Evolutionary conservation across 2,329 filamentous ascomycete genomes (phyloP), one percentile per base, ranked within the genome.

Genomic region (Falciphora oryzae): DNA sequence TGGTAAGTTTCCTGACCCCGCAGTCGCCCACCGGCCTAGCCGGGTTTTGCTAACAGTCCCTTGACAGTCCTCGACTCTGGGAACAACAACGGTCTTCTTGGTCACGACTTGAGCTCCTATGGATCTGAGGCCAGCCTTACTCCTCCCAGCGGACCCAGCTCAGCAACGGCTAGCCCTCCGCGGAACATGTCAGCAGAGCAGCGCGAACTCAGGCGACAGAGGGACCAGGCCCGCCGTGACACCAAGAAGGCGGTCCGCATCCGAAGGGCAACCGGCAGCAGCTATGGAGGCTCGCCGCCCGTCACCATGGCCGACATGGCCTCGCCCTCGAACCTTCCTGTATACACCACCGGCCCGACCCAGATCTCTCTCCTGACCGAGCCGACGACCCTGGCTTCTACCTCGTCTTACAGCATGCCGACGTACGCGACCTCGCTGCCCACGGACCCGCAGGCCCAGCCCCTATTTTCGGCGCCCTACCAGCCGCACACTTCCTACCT

Each of bases 151-250:
- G 75, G 75, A 53, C 79, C 83, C 31, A 78, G 81, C 74, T 86
- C 84, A 28, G 75, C 81, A 61, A 85, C 85, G 56, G 81, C 81
- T 28, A 89, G 85, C 74, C 85, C 85, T 31, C 83, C 85, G 7
- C 80, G 81, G 67, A 75, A 76, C 59, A 78, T 87, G 71, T 85
- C 84, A 7, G 77, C 83, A 8, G 85, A 88, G 71, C 85, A 88
- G 72, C 81, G 85, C 67, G 85, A 87, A 70, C 72, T 88, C 57
- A 88, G 85, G 75, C 80, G 85, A 65, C 85, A 88, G 70, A 80
- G 81, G 66, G 85, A 88, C 68, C 83, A 83, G 69, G 82, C 79
- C 59, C 81, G 86, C 65, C 79, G 85, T 68, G 83, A 85, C 68
- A 82, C 82, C 8, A 88, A 88, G 71, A 73, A 83, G 22, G 77